Conservation (phyloP, 305 asterid species). For the Fraxinus latifolia region DNA sequence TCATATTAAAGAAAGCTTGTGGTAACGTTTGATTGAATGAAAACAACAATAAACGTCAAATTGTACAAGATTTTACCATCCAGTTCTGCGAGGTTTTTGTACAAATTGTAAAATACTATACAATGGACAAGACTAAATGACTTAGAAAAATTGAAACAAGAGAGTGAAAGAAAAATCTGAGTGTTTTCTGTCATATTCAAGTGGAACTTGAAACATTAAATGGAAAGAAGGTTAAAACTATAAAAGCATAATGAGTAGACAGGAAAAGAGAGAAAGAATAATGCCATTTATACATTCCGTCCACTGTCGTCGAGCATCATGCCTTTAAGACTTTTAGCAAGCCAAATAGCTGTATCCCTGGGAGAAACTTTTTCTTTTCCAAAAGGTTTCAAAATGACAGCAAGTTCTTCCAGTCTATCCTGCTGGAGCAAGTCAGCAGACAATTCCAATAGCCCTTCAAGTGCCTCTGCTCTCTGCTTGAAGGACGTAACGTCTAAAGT, state of each 20-base stretch:
- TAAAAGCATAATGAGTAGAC: slow-evolving; percentile 11
- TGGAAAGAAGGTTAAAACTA: slow-evolving; percentile 2
- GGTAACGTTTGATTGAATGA: neutral
- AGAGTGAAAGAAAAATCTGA: neutral
- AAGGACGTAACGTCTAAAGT: slow-evolving; percentile 67
- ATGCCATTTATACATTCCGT: slow-evolving; percentile 42
- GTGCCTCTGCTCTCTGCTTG: slow-evolving; percentile 94
- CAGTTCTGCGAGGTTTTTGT: slow-evolving; percentile 17
- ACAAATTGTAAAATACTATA: slow-evolving; percentile 27
- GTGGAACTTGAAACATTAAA: neutral
- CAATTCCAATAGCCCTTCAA: slow-evolving; percentile 86
- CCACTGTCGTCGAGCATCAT: slow-evolving; percentile 83
- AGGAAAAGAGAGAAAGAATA: slow-evolving; percentile 6
- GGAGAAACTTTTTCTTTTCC: slow-evolving; percentile 97
- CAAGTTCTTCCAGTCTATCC: slow-evolving; percentile 77
- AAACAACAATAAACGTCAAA: neutral
- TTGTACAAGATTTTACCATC: neutral
- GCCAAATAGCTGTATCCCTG: slow-evolving; percentile 97
- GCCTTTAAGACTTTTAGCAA: slow-evolving; percentile 94
- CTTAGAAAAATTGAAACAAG: neutral
- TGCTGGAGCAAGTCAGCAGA: slow-evolving; percentile 95
- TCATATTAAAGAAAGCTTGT: neutral
- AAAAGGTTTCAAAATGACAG: slow-evolving; percentile 84
- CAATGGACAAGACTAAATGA: slow-evolving; percentile 21
- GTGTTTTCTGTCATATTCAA: neutral